These are phyloP conservation scores for Discostella pseudostelligera DNA, from an alignment of 108 stramenopile genomes.

Conservation along the genomic window DNA sequence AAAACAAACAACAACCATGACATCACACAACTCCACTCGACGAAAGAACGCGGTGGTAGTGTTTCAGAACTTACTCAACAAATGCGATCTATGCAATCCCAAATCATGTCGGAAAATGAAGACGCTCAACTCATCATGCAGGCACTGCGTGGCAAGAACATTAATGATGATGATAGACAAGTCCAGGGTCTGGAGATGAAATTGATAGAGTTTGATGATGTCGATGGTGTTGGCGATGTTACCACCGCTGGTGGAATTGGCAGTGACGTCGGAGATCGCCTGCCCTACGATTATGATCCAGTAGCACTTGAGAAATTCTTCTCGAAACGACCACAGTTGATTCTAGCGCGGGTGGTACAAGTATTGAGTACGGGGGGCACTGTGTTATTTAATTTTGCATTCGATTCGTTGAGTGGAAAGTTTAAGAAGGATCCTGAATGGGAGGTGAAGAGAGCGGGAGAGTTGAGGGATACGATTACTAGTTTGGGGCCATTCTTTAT, in stretches of 20 bases:
- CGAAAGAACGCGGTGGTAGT: slow-evolving; percentile 13
- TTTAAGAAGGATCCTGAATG: slow-evolving; percentile 67
- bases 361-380: slow-evolving; percentile 61
- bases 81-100: slow-evolving; percentile 45
- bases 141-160: slow-evolving; percentile 75
- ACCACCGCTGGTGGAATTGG: neutral
- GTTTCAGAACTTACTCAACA: slow-evolving; percentile 32
- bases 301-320: slow-evolving; percentile 80
- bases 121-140: slow-evolving; percentile 74
- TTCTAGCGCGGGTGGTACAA: slow-evolving; percentile 70
- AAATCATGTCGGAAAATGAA: slow-evolving; percentile 60
- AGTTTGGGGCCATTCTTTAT: slow-evolving; percentile 92
- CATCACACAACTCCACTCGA: slow-evolving; percentile 5
- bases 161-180: slow-evolving; percentile 88
- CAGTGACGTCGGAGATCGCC: slow-evolving; percentile 34
- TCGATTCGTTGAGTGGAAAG: slow-evolving; percentile 59
- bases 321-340: slow-evolving; percentile 64
- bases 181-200: slow-evolving; percentile 80
- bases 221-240: slow-evolving; percentile 8
- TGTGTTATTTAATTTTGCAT: slow-evolving; percentile 48
- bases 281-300: slow-evolving; percentile 88
- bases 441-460: slow-evolving; percentile 81
- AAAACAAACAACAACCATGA: neutral
- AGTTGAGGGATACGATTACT: slow-evolving; percentile 87
- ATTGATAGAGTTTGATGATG: slow-evolving; percentile 66